phyloP scores from a whole-genome alignment of 371 early-diverging fungal species.

The Apophysomyces sp. region DNA sequence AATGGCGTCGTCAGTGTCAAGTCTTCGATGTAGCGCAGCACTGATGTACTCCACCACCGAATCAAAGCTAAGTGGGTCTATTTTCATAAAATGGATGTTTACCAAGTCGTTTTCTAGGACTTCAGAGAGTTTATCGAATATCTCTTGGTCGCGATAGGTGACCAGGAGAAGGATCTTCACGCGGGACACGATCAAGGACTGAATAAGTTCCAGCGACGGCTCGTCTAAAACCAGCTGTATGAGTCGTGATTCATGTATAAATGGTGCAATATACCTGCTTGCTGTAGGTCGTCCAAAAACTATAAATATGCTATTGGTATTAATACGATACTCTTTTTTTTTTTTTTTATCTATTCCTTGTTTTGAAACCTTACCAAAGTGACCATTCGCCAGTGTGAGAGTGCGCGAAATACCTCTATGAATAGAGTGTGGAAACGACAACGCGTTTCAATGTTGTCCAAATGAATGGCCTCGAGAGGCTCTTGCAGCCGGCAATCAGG shows the following conservation, averaged over 20 bases:
- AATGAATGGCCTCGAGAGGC: slow-evolving; percentile 16
- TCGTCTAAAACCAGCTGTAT: slow-evolving; percentile 23
- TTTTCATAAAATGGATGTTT: slow-evolving; percentile 21
- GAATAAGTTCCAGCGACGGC: slow-evolving; percentile 39
- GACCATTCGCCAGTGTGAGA: slow-evolving; percentile 46
- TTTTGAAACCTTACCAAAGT: slow-evolving; percentile 34
- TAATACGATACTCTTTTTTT: background rate
- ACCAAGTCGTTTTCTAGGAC: slow-evolving; percentile 28
- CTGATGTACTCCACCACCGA: slow-evolving; percentile 37
- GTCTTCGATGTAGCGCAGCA: slow-evolving; percentile 34
- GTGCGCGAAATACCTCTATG: slow-evolving; percentile 39
- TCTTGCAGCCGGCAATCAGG: slow-evolving; percentile 19
- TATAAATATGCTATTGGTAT: background rate
- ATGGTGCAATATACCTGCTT: slow-evolving; percentile 39
- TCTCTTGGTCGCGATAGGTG: slow-evolving; percentile 40
- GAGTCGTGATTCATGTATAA: no score
- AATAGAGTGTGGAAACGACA: slow-evolving; percentile 41
- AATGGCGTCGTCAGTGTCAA: slow-evolving; percentile 13
- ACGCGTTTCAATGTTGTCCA: slow-evolving; percentile 40
- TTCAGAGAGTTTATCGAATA: slow-evolving; percentile 11
- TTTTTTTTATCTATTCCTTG: no score
- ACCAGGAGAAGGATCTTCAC: slow-evolving; percentile 32
- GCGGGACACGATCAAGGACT: slow-evolving; percentile 30
- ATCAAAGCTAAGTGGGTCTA: slow-evolving; percentile 34
- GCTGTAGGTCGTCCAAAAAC: slow-evolving; percentile 49